Conservation (phyloP, 78 protist species). For the Guillardia theta region DNA sequence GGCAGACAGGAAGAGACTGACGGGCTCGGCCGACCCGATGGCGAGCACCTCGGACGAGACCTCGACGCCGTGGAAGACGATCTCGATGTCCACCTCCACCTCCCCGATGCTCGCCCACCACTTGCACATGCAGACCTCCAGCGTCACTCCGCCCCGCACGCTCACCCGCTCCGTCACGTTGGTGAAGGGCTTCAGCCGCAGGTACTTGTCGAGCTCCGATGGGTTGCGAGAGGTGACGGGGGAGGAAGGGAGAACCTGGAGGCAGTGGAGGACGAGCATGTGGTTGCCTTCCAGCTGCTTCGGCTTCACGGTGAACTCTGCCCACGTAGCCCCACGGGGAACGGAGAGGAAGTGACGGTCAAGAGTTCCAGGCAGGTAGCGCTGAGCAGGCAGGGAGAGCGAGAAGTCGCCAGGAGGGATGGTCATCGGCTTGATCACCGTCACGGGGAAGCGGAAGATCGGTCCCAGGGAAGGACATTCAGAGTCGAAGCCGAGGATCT, state of each 20-base stretch:
- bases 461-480: not conserved
- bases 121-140: constrained; percentile 14
- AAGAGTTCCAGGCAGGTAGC: not conserved
- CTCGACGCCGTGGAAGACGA: constrained; percentile 9
- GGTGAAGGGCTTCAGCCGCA: not conserved
- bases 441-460: constrained; percentile 48
- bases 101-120: constrained; percentile 19
- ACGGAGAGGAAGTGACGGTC: not conserved
- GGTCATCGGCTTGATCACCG: constrained; percentile 30
- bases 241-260: not conserved
- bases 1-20: not conserved
- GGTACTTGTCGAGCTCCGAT: not conserved
- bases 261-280: not conserved
- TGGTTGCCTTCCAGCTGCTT: not conserved
- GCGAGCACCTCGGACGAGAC: not conserved
- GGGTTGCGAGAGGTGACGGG: not conserved
- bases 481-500: not conserved
- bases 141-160: not conserved
- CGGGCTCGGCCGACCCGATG: not conserved
- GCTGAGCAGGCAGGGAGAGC: not conserved
- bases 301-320: constrained; percentile 4
- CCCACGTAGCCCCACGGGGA: constrained; percentile 26
- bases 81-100: not conserved
- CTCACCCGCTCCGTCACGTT: constrained; percentile 16
- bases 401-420: not conserved